phyloP scores from a whole-genome alignment of 805 yeast genomes.

The Hanseniaspora hatyaiensis region DNA sequence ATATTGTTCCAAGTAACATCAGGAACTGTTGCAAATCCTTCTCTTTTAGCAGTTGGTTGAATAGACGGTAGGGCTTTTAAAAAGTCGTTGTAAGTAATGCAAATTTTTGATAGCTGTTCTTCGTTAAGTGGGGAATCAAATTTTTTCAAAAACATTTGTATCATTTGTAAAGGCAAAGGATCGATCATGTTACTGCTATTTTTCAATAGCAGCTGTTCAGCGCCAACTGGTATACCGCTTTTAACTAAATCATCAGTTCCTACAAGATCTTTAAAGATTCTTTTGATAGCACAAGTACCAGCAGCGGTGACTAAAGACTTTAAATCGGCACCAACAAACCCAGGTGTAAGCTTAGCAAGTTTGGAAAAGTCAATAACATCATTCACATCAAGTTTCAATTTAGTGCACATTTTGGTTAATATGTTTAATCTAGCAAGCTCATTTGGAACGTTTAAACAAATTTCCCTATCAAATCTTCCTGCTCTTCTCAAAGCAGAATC shows the following conservation, averaged over 20 bases:
- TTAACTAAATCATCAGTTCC: slow-evolving; percentile 16
- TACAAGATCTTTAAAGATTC: slow-evolving; percentile 60
- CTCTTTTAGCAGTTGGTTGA: slow-evolving; percentile 95
- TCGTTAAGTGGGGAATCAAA: slow-evolving; percentile 73
- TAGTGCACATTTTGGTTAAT: slow-evolving; percentile 57
- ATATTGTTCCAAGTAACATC: slow-evolving; percentile 93
- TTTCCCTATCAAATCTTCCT: slow-evolving; percentile 92
- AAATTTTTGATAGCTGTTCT: slow-evolving; percentile 63
- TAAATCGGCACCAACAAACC: slow-evolving; percentile 94
- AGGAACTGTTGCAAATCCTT: slow-evolving; percentile 97
- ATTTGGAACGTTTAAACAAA: slow-evolving; percentile 87
- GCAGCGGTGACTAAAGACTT: slow-evolving; percentile 91
- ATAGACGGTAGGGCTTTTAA: slow-evolving; percentile 76
- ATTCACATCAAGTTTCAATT: slow-evolving; percentile 42
- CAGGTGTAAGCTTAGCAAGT: slow-evolving; percentile 88
- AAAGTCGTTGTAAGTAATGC: slow-evolving; percentile 72
- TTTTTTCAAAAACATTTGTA: slow-evolving; percentile 55
- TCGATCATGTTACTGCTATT: slow-evolving; percentile 29
- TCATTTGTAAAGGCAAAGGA: slow-evolving; percentile 43
- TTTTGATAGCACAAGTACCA: slow-evolving; percentile 83
- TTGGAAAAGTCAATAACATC: slow-evolving; percentile 58
- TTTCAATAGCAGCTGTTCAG: slow-evolving; percentile 21
- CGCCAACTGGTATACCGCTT: slow-evolving; percentile 17
- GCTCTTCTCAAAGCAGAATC: slow-evolving; percentile 94
- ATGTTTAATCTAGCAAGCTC: slow-evolving; percentile 71